A percentile compares a stretch with the other conserved stretches of the same genome.
Conservation (phyloP, 139 green algal species). For the Tetradesmus lagerheimii region DNA sequence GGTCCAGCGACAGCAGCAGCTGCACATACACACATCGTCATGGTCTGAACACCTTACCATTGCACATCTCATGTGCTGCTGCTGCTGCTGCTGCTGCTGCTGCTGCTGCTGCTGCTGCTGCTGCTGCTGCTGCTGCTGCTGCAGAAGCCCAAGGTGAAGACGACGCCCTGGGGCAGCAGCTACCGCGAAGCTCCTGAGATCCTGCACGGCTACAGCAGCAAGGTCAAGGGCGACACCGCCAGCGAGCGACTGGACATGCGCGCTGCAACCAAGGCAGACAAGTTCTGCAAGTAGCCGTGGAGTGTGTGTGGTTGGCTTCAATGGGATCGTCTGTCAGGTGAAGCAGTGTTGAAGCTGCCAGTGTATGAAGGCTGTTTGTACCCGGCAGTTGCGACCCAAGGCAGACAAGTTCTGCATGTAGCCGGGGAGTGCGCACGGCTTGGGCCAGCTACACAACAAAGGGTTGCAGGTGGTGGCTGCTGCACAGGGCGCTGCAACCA, state of each 20-base stretch:
- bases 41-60: too few relatives aligned
- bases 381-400: too few relatives aligned
- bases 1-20: not conserved
- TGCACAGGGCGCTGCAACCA: too few relatives aligned
- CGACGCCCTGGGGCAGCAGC: conserved; percentile 55
- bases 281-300: conserved; percentile 56
- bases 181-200: conserved; percentile 51
- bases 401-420: too few relatives aligned
- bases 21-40: not conserved
- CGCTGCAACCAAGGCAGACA: conserved; percentile 55
- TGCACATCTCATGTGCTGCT: not conserved
- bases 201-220: conserved; percentile 53
- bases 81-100: not conserved
- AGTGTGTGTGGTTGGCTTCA: not conserved
- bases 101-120: not conserved
- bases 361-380: too few relatives aligned
- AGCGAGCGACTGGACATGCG: conserved; percentile 58
- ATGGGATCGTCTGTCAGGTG: too few relatives aligned
- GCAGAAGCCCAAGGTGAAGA: conserved; percentile 53
- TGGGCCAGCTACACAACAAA: too few relatives aligned
- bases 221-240: conserved; percentile 46
- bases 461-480: too few relatives aligned
- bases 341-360: too few relatives aligned
- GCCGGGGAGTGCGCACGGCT: too few relatives aligned
- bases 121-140: conserved; percentile 16